A percentile compares a stretch with the other conserved stretches of the same genome.
Evolutionary conservation across 352 stramenopile genomes (phyloP).

Genomic region (Phytophthora melonis): DNA sequence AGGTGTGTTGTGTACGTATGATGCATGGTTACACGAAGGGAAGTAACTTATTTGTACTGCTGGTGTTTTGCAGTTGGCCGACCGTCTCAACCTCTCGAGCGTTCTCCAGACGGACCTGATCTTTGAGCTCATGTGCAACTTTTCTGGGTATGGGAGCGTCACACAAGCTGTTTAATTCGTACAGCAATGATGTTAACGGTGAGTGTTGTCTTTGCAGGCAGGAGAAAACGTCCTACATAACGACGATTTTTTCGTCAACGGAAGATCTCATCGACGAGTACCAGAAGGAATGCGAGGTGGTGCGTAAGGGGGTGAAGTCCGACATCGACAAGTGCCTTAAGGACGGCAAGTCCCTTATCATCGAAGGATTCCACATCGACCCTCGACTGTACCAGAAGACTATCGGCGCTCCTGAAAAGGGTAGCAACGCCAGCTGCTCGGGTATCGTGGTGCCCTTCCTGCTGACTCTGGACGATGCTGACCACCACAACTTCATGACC

Average conservation of each 20-base stretch:
- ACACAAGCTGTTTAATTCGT: background rate
- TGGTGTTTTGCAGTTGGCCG: slow-evolving; percentile 59
- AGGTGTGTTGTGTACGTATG: slow-evolving; percentile 45
- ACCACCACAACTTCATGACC: slow-evolving; percentile 83
- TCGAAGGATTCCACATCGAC: slow-evolving; percentile 90
- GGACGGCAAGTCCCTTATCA: slow-evolving; percentile 90
- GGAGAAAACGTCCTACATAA: slow-evolving; percentile 77
- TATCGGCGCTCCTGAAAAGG: slow-evolving; percentile 46
- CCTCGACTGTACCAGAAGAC: slow-evolving; percentile 87
- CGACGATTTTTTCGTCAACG: slow-evolving; percentile 64
- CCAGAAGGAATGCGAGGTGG: slow-evolving; percentile 79
- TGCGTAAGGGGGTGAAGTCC: slow-evolving; percentile 82
- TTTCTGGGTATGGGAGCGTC: slow-evolving; percentile 66
- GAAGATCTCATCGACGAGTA: slow-evolving; percentile 76
- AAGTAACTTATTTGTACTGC: background rate
- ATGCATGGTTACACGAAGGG: background rate
- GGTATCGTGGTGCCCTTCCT: slow-evolving; percentile 88
- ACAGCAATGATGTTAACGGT: background rate
- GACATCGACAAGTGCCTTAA: slow-evolving; percentile 92
- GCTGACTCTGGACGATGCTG: slow-evolving; percentile 66
- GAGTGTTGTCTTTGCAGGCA: slow-evolving; percentile 32
- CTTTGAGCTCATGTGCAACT: slow-evolving; percentile 93
- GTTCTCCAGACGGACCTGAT: slow-evolving; percentile 90
- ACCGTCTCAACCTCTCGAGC: slow-evolving; percentile 88
- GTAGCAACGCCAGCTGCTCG: slow-evolving; percentile 44